Conservation (phyloP, 257 asterid genomes). For the Solanum bulbocastanum region DNA sequence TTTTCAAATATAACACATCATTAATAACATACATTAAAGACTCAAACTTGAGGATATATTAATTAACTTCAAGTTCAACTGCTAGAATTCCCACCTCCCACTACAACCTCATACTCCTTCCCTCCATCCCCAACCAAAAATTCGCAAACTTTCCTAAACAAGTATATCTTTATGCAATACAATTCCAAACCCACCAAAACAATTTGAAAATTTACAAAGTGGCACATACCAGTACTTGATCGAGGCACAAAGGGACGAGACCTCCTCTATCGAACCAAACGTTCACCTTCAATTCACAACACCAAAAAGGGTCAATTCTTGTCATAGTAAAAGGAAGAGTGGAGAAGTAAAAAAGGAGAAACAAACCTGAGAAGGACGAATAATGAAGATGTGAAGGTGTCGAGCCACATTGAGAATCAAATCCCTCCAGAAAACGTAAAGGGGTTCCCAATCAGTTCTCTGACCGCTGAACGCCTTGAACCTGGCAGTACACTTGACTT, state of each 20-base stretch:
- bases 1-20: neutral
- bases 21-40: neutral
- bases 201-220: neutral
- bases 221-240: constrained; percentile 34
- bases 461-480: constrained; percentile 86
- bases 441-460: constrained; percentile 73
- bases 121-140: neutral
- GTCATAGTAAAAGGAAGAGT: neutral
- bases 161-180: neutral
- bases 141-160: neutral
- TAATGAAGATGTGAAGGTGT: constrained; percentile 41
- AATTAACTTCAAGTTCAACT: neutral
- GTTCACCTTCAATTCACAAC: neutral
- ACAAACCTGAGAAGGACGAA: constrained; percentile 46
- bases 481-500: constrained; percentile 30
- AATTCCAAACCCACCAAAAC: neutral
- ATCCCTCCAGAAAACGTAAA: constrained; percentile 68
- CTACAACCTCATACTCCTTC: neutral
- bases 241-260: constrained; percentile 66
- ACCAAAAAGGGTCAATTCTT: neutral
- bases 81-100: neutral
- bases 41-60: neutral
- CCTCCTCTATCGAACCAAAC: constrained; percentile 54
- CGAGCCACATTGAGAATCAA: constrained; percentile 58
- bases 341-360: neutral